phyloP scores from a whole-genome alignment of 495 filamentous ascomycete genomes.

The Aspergillus nidulans region DNA sequence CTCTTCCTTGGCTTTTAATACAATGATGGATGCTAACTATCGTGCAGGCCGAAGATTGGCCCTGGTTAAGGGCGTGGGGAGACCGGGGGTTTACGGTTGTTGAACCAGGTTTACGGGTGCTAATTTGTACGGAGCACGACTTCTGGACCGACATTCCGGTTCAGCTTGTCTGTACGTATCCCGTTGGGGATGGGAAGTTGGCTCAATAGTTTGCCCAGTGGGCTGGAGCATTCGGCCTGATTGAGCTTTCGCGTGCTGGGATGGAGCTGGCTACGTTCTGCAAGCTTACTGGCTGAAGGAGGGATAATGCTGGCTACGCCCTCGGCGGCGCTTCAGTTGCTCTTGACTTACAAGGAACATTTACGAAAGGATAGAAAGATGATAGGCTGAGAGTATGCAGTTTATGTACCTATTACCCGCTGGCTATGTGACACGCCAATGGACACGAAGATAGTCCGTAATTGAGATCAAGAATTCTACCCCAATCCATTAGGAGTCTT shows the following conservation, averaged over 20 bases:
- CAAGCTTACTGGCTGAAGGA: conserved; percentile 13
- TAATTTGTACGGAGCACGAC: neutral
- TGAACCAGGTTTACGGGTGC: neutral
- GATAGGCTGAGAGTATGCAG: conserved; percentile 19
- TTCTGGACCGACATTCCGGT: neutral
- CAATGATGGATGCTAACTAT: conserved; percentile 10
- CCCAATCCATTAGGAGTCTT: conserved; percentile 8
- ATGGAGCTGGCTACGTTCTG: conserved; percentile 21
- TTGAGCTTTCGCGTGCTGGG: conserved; percentile 1
- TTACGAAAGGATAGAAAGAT: neutral
- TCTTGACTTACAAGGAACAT: neutral
- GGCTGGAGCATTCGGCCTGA: neutral
- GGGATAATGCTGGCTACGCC: conserved; percentile 7
- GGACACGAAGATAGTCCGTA: conserved; percentile 6
- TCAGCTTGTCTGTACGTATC: neutral
- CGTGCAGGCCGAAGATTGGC: conserved; percentile 63
- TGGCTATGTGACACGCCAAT: conserved; percentile 22
- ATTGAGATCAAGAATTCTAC: conserved; percentile 13
- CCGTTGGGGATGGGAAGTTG: neutral
- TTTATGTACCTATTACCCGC: conserved; percentile 18
- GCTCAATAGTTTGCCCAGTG: neutral
- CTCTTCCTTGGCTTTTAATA: neutral
- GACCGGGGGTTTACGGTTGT: neutral
- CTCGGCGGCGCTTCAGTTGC: conserved; percentile 11
- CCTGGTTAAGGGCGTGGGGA: conserved; percentile 49